A percentile compares a stretch with the other conserved stretches of the same genome.
phyloP scores from a whole-genome alignment of 176 grass and related monocot species.

The Bonia amplexicaulis region DNA sequence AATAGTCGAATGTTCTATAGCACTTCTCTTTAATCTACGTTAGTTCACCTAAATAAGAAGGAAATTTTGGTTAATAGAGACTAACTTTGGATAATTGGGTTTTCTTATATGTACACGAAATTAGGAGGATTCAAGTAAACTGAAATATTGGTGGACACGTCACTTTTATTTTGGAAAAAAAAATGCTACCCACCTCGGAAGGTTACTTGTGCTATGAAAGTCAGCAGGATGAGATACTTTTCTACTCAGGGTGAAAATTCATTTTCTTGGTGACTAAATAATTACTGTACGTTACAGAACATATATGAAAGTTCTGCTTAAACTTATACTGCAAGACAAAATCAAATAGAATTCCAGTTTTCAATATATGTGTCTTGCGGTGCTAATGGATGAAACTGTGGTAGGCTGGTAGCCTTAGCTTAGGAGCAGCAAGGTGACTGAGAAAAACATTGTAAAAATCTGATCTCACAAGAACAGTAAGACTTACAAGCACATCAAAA shows the following conservation, averaged over 20 bases:
- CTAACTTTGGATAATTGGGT: constrained; percentile 7
- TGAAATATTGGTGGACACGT: neutral
- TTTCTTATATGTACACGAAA: neutral
- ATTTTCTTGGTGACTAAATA: neutral
- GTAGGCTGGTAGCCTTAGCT: neutral
- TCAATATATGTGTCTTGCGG: neutral
- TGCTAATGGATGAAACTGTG: neutral
- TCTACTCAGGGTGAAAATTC: neutral
- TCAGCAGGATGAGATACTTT: neutral
- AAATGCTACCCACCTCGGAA: neutral
- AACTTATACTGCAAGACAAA: neutral
- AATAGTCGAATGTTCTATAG: too few relatives aligned
- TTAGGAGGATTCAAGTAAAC: neutral
- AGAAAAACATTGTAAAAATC: neutral
- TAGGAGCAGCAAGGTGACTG: neutral
- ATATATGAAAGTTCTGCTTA: neutral
- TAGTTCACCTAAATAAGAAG: neutral
- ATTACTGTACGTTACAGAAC: neutral
- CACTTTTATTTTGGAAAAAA: neutral
- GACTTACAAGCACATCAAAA: neutral
- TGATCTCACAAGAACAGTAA: neutral
- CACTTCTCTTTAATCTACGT: neutral
- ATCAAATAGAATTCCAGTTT: neutral
- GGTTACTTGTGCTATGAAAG: neutral
- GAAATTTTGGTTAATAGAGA: neutral